Base-by-base conservation (phyloP, 169 alveolate genomes). In the Pseudocohnilembus persalinus region DNA sequence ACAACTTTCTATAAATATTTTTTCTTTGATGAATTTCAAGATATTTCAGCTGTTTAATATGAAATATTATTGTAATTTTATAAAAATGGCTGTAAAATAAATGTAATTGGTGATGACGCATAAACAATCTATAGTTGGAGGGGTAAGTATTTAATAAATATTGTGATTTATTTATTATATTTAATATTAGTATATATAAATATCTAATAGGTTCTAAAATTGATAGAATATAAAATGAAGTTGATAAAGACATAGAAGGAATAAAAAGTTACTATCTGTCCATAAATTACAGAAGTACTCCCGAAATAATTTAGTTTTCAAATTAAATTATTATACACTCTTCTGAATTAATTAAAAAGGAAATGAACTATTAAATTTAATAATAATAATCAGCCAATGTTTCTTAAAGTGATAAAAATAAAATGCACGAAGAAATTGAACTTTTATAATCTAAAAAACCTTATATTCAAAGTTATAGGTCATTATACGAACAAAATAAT, bases 61-160 rank as follows among this genome's bases (percentile, higher is more conserved):
- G 73, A 77, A 33, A 77, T 77, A 0, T 33, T 77, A 25, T 28
- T 77, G 73, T 31, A 77, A 77, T 77, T 77, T 11, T 33, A 77
- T 27, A 32, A 77, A 0, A 27, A 28, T 33, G n/a, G n/a, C 6
- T 77, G 82, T 25, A 34, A 33, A 33, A 33, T 77, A 32, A 77
- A 31, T 0, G 72, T 77, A 20, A 77, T 77, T 31, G 82, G 82
- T 32, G 82, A 77, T 77, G 82, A 77, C 33, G 82, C 82, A 0
- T 77, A 77, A 33, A 77, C 34, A 33, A 77, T 77, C 28, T 77
- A 77, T 34, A 68, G 82, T 25, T 77, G 34, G 29, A 77, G 82
- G 63, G 82, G 63, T 77, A 77, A 49, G 68, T 11, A 49, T 49
- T 49, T n/a, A n/a, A n/a, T n/a, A 49, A 49, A 49, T 11, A 49